Conservation (phyloP, 2,329 filamentous ascomycete species). For the Monosporascus sp. region DNA sequence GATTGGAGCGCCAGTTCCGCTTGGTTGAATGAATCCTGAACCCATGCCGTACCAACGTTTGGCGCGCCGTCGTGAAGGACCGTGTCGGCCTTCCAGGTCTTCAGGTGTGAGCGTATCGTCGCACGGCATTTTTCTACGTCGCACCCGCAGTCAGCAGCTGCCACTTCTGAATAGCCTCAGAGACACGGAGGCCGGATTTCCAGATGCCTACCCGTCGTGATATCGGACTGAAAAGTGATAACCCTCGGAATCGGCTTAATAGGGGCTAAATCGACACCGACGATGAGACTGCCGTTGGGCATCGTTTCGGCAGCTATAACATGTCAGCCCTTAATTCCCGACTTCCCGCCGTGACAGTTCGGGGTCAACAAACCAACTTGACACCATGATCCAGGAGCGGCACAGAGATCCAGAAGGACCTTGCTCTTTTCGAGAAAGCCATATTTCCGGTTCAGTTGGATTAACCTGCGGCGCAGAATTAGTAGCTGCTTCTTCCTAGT, state of each 20-base stretch:
- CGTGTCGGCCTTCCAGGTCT: slow-evolving; percentile 93
- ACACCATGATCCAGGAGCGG: slow-evolving; percentile 64
- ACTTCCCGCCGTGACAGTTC: neutral
- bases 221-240: slow-evolving; percentile 96
- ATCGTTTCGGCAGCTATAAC: slow-evolving; percentile 95
- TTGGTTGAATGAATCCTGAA: slow-evolving; percentile 97
- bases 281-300: slow-evolving; percentile 82
- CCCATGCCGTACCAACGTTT: slow-evolving; percentile 97
- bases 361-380: neutral
- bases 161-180: neutral
- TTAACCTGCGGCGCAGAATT: slow-evolving; percentile 41
- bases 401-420: slow-evolving; percentile 94
- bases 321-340: slow-evolving; percentile 57
- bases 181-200: neutral
- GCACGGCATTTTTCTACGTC: slow-evolving; percentile 75
- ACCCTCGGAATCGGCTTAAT: slow-evolving; percentile 94
- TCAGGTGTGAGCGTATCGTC: slow-evolving; percentile 82
- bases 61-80: slow-evolving; percentile 96
- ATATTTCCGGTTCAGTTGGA: slow-evolving; percentile 99
- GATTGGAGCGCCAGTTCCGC: slow-evolving; percentile 87
- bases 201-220: slow-evolving; percentile 58
- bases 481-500: neutral
- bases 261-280: slow-evolving; percentile 89
- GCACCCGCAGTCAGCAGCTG: neutral
- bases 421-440: slow-evolving; percentile 95